phyloP scores from a whole-genome alignment of 805 yeast genomes.

The Ogataea ganodermae region DNA sequence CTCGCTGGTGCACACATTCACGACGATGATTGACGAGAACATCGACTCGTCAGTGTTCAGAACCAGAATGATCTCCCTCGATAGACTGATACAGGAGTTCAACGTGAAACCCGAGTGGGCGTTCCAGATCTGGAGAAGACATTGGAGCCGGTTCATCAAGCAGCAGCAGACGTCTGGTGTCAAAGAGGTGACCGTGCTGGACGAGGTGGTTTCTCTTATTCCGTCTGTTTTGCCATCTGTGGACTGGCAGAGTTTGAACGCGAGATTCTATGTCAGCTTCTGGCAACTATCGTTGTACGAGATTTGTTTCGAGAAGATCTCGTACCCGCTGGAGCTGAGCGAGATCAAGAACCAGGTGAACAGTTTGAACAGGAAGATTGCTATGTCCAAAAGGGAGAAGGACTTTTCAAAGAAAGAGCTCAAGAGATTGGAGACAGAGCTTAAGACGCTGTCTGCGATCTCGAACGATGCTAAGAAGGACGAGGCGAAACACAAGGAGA shows the following conservation, averaged over 20 bases:
- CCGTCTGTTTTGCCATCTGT: conserved; percentile 17
- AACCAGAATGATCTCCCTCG: conserved; percentile 42
- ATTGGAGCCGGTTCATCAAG: conserved; percentile 34
- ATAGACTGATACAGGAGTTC: conserved; percentile 43
- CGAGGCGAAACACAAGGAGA: conserved; percentile 45
- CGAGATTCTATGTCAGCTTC: conserved; percentile 56
- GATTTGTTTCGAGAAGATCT: conserved; percentile 50
- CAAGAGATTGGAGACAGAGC: conserved; percentile 30
- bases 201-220: conserved; percentile 18
- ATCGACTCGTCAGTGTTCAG: conserved; percentile 38
- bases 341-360: conserved; percentile 41
- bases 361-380: conserved; percentile 40
- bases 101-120: conserved; percentile 62
- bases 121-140: conserved; percentile 74
- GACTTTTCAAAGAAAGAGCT: conserved; percentile 25
- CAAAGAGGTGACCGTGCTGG: conserved; percentile 12
- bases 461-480: conserved; percentile 40
- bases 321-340: conserved; percentile 51
- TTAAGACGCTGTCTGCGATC: conserved; percentile 31
- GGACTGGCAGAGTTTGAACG: conserved; percentile 34
- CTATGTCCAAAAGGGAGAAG: conserved; percentile 32
- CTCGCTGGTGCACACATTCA: conserved; percentile 64
- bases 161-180: conserved; percentile 21
- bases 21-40: conserved; percentile 58
- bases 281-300: conserved; percentile 79